Evolutionary conservation across 2,329 filamentous ascomycete genomes (phyloP).

Genomic region (Fusarium dimerum): DNA sequence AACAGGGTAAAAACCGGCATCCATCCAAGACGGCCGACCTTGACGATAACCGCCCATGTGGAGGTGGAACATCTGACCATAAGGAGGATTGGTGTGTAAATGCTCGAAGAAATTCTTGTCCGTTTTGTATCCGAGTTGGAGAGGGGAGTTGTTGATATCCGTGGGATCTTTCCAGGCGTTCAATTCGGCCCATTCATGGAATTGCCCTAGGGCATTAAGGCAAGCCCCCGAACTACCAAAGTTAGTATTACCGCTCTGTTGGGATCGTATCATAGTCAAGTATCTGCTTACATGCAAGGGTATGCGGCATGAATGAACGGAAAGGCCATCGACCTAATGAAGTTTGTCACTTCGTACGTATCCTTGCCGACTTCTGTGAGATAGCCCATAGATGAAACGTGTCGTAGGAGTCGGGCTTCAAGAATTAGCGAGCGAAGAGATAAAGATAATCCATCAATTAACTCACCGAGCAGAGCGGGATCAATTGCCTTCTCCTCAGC

Average conservation of each 20-base stretch:
- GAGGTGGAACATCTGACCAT: conserved; percentile 38
- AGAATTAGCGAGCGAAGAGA: not conserved
- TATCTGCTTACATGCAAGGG: conserved; percentile 27
- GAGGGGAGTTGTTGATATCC: conserved; percentile 29
- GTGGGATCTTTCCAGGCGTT: conserved; percentile 33
- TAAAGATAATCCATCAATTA: fast-evolving
- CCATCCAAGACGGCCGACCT: conserved; percentile 37
- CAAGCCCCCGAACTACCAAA: conserved; percentile 12
- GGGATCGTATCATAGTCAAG: fast-evolving
- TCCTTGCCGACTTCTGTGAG: conserved; percentile 37
- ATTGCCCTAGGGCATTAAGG: conserved; percentile 24
- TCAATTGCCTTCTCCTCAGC: conserved; percentile 23
- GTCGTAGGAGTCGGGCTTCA: conserved; percentile 36
- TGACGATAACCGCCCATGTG: conserved; percentile 40
- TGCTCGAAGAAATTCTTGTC: conserved; percentile 37
- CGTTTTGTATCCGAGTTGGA: conserved; percentile 37
- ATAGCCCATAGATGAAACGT: conserved; percentile 42
- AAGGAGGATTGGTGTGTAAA: conserved; percentile 29
- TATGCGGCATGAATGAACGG: conserved; percentile 38
- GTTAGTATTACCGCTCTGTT: not conserved
- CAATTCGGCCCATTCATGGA: conserved; percentile 33
- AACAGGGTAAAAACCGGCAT: conserved; percentile 37
- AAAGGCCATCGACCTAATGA: conserved; percentile 36
- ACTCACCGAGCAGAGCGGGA: conserved; percentile 5
- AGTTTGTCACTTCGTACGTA: conserved; percentile 41